Conservation (phyloP, 495 filamentous ascomycete species). For the Ascodesmis nigricans region DNA sequence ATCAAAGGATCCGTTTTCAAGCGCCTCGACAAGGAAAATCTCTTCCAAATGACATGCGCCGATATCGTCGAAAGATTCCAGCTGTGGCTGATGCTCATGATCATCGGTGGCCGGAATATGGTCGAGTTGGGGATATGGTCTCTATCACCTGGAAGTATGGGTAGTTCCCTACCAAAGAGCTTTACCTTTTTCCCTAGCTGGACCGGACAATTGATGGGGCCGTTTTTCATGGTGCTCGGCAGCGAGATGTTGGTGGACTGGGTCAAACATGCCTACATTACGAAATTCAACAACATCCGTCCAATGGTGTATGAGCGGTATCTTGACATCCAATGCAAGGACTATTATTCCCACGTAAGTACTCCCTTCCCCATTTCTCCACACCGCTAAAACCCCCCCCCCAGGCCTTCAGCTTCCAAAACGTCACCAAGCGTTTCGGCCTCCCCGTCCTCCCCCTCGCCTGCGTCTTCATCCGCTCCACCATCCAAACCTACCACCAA, state of each 20-base stretch:
- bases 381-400: neutral
- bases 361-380: slow-evolving; percentile 1
- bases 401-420: slow-evolving; percentile 72
- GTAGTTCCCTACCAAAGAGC: slow-evolving; percentile 48
- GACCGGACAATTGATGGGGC: slow-evolving; percentile 70
- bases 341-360: slow-evolving; percentile 81
- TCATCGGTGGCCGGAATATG: slow-evolving; percentile 86
- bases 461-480: slow-evolving; percentile 85
- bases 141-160: slow-evolving; percentile 27
- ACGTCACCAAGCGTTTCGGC: slow-evolving; percentile 69
- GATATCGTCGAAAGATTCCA: slow-evolving; percentile 96
- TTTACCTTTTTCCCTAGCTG: slow-evolving; percentile 79
- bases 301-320: slow-evolving; percentile 74
- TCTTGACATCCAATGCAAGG: slow-evolving; percentile 79
- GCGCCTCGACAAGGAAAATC: slow-evolving; percentile 89
- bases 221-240: slow-evolving; percentile 78
- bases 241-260: slow-evolving; percentile 95
- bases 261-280: slow-evolving; percentile 93
- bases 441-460: slow-evolving; percentile 81
- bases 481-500: slow-evolving; percentile 95
- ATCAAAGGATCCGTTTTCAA: slow-evolving; percentile 97
- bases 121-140: slow-evolving; percentile 67
- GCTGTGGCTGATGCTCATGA: slow-evolving; percentile 86
- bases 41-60: slow-evolving; percentile 89
- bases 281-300: slow-evolving; percentile 92